Evolutionary conservation across 164 flowering plant genomes (phyloP).

Genomic region (Vitis amurensis): DNA sequence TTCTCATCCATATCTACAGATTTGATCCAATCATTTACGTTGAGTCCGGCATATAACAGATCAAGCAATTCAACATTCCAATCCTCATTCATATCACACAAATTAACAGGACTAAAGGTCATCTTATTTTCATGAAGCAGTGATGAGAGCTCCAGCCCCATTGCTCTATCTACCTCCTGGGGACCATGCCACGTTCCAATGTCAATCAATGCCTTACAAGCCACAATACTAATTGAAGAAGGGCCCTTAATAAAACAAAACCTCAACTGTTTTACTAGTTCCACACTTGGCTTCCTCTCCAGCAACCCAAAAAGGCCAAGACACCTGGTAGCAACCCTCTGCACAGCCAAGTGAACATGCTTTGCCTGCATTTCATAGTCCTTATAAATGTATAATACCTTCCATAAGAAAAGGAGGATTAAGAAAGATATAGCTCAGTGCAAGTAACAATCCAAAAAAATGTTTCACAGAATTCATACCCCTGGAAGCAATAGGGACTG

Average conservation of each 20-base stretch:
- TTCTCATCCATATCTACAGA: slow-evolving; percentile 43
- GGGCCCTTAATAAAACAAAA: slow-evolving; percentile 61
- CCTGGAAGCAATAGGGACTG: slow-evolving; percentile 85
- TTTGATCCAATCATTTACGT: slow-evolving; percentile 32
- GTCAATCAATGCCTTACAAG: slow-evolving; percentile 80
- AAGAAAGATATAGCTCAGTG: not conserved
- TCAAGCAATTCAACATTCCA: slow-evolving; percentile 47
- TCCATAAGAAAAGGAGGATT: not conserved
- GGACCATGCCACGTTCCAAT: slow-evolving; percentile 90
- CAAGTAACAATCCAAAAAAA: not conserved
- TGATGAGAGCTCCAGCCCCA: slow-evolving; percentile 39
- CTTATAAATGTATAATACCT: slow-evolving; percentile 1
- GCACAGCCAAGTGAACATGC: slow-evolving; percentile 85
- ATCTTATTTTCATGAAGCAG: slow-evolving; percentile 24
- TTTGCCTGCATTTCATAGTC: slow-evolving; percentile 66
- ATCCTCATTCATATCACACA: slow-evolving; percentile 34
- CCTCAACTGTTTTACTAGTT: slow-evolving; percentile 69
- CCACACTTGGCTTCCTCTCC: slow-evolving; percentile 69
- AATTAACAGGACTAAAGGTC: slow-evolving; percentile 25
- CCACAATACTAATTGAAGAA: slow-evolving; percentile 53
- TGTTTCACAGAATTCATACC: slow-evolving; percentile 35
- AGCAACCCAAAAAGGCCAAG: slow-evolving; percentile 91
- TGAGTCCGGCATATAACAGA: slow-evolving; percentile 67
- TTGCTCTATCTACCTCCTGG: slow-evolving; percentile 64
- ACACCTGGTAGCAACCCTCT: slow-evolving; percentile 79